Base-by-base conservation (phyloP, 1,284 basidiomycete genomes). In the Moniliella sp. region DNA sequence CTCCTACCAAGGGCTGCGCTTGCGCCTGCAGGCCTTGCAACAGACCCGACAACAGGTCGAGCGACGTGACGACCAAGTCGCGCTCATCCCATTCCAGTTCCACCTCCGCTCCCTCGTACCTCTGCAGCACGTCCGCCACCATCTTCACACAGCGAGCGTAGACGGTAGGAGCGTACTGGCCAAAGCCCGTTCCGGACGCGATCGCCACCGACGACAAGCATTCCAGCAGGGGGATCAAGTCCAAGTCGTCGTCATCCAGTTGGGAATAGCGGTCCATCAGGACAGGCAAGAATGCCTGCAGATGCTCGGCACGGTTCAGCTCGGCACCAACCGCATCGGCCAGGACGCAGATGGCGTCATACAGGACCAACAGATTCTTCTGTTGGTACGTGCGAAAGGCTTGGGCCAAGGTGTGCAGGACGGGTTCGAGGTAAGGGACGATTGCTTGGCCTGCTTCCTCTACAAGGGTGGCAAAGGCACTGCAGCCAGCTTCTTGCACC, bases 321-420 rank as follows among this genome's bases (percentile, higher is more conserved):
- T 82, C 79, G 27, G 73, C 61, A 5, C 84, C 86, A 23, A 99
- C 88, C 10, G 84, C 82, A 58, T 99, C 91, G 2, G 91, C 91
- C 11, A 99, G 68, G 1, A 91, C 97, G 4, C 91, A 88, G 35
- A 99, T 77, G 9, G 91, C 91, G 58, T 99, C 91, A 60, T 97
- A 97, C 23, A 99, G 65, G 45, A 97, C 97, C 43, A 99, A 70
- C 70, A 97, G 75, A 60, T 99, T 99, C 72, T 97, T 97, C 62
- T 93, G 84, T 61, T 99, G 88, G 61, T 99, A 99, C 64, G 91
- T 93, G 43, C 80, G 74, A 62, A 97, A 97, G 0, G 91, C 91
- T 45, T 80, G 76, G 13, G 93, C 86, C 34, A 99, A 70, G 60
- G 93, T 93, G 36, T 78, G 75, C 32, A 99, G 68, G 33, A 99